Evolutionary conservation across 2,329 filamentous ascomycete genomes (phyloP).

Genomic region (Westerdykella sp.): DNA sequence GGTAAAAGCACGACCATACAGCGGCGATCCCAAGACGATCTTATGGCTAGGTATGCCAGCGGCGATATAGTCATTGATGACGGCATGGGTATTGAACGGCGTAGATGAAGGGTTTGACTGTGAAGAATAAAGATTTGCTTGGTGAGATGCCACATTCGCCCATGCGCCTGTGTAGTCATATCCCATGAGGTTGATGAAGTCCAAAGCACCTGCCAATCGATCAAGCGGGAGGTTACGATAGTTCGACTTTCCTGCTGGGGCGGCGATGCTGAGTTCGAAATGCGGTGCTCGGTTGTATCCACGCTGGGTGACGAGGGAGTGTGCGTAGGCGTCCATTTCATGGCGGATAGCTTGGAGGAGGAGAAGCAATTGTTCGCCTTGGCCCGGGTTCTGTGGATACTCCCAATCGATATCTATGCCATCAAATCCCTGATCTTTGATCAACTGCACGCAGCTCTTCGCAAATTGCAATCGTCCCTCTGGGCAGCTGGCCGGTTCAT

Average conservation of each 20-base stretch:
- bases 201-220: conserved; percentile 39
- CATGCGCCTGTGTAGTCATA: conserved; percentile 66
- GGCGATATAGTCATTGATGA: conserved; percentile 63
- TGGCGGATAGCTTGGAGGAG: conserved; percentile 36
- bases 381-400: conserved; percentile 17
- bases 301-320: conserved; percentile 19
- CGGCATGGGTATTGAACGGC: conserved; percentile 69
- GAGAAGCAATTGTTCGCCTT: conserved; percentile 37
- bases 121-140: conserved; percentile 68
- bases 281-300: conserved; percentile 24
- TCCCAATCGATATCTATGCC: conserved; percentile 18
- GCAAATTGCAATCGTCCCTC: conserved; percentile 29
- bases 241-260: conserved; percentile 41
- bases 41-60: conserved; percentile 59
- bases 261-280: conserved; percentile 42
- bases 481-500: conserved; percentile 26
- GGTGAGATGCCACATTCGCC: conserved; percentile 67
- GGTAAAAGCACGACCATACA: conserved; percentile 83
- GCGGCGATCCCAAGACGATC: conserved; percentile 82
- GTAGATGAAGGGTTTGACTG: conserved; percentile 55
- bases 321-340: conserved; percentile 38
- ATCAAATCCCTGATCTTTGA: conserved; percentile 34
- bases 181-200: conserved; percentile 53
- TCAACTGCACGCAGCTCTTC: conserved; percentile 26
- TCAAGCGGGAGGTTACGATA: conserved; percentile 38